Conservation (phyloP, 495 filamentous ascomycete species). For the Zalerion maritima region DNA sequence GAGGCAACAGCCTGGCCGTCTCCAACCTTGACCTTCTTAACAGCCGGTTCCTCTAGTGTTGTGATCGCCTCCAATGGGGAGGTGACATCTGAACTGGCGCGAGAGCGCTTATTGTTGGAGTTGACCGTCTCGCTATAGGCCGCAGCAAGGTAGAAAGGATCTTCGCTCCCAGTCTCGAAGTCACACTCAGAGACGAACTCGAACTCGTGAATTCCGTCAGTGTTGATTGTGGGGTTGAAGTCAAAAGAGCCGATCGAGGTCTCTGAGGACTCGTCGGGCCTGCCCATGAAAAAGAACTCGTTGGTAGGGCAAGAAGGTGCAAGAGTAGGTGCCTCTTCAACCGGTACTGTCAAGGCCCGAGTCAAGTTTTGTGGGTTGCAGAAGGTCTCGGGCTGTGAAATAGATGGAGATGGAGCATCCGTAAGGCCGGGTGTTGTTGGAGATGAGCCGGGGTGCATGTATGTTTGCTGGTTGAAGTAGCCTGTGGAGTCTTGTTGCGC, state of each 20-base stretch:
- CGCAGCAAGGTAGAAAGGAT: too few relatives aligned
- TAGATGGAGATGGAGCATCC: constrained; percentile 61
- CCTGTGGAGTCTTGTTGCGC: too few relatives aligned
- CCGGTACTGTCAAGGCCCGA: too few relatives aligned
- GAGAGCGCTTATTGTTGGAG: constrained; percentile 3
- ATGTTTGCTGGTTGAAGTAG: too few relatives aligned
- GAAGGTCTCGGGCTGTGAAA: too few relatives aligned
- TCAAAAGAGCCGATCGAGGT: constrained; percentile 36
- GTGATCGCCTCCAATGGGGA: constrained; percentile 11
- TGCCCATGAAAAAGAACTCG: too few relatives aligned
- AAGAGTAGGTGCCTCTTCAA: too few relatives aligned
- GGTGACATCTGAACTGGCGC: constrained; percentile 9
- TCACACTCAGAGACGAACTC: constrained; percentile 26
- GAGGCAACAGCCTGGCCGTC: constrained; percentile 10
- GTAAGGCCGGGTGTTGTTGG: constrained; percentile 53
- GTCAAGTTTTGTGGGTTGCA: constrained; percentile 90
- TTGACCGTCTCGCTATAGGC: constrained; percentile 10
- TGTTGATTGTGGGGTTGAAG: constrained; percentile 45
- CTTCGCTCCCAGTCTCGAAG: too few relatives aligned
- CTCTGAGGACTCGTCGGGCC: too few relatives aligned
- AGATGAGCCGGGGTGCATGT: constrained; percentile 53
- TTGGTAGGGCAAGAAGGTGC: too few relatives aligned
- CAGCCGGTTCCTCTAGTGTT: constrained; percentile 5
- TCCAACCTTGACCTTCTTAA: constrained; percentile 7
- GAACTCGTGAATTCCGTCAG: constrained; percentile 63